A percentile compares a stretch with the other conserved stretches of the same genome.
Conservation (phyloP, 2,329 filamentous ascomycete genomes). For the Neofusicoccum cordaticola region DNA sequence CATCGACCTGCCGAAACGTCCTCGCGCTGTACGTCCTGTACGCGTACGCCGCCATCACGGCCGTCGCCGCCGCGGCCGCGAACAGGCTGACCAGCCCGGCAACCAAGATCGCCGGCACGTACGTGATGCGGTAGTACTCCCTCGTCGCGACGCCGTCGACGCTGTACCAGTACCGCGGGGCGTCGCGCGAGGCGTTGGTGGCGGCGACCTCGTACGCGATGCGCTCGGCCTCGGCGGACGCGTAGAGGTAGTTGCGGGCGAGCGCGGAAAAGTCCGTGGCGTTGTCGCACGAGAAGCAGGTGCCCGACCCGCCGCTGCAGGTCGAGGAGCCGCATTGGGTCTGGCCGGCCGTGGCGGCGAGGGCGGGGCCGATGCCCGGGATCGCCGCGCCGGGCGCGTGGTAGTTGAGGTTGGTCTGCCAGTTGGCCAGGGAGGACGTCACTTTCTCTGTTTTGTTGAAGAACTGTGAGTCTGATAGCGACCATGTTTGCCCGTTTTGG, state of each 20-base stretch:
- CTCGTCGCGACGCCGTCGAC: too few species aligned
- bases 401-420: slow-evolving; percentile 5
- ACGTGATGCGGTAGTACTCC: not conserved
- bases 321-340: not conserved
- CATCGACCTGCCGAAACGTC: not conserved
- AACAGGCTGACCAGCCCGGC: not conserved
- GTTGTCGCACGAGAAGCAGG: not conserved
- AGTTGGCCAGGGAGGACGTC: not conserved
- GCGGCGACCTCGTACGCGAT: not conserved
- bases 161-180: not conserved
- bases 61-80: not conserved
- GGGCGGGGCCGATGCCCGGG: not conserved
- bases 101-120: not conserved
- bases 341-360: not conserved
- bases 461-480: not conserved
- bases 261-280: not conserved
- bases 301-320: too few species aligned
- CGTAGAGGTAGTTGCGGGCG: not conserved
- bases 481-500: not conserved
- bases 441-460: not conserved
- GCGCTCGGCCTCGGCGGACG: not conserved
- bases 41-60: not conserved
- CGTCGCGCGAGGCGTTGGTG: not conserved
- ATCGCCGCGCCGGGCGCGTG: not conserved
- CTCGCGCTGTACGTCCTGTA: not conserved